A percentile compares a stretch with the other conserved stretches of the same genome.
These are phyloP conservation scores for Anacardium occidentale DNA, from an alignment of 345 rosid genomes.

Conservation along the genomic window DNA sequence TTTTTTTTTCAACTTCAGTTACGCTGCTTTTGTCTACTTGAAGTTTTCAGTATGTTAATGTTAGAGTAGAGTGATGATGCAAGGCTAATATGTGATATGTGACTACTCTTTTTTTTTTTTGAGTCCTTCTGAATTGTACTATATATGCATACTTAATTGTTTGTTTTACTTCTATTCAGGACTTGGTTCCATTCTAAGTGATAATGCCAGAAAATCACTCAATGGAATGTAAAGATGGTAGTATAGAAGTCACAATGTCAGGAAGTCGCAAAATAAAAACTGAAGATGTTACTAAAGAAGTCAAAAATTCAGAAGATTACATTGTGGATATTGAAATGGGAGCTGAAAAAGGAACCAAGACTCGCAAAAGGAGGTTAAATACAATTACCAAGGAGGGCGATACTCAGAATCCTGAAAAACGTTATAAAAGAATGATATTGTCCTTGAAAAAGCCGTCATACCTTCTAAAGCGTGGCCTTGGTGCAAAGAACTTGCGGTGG, in stretches of 20 bases:
- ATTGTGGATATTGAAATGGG: background rate
- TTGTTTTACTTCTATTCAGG: background rate
- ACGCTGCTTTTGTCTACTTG: no score
- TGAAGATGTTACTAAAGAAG: background rate
- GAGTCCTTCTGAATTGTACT: background rate
- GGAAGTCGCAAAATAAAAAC: background rate
- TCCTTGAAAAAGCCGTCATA: constrained; percentile 55
- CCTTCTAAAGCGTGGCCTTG: constrained; percentile 36
- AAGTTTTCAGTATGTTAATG: no score
- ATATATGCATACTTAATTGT: background rate
- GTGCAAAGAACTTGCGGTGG: constrained; percentile 29
- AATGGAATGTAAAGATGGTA: background rate
- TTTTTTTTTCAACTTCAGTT: no score
- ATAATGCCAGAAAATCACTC: background rate
- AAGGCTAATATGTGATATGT: no score
- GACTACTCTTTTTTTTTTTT: no score
- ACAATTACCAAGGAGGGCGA: background rate
- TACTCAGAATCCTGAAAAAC: constrained; percentile 9
- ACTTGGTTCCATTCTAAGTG: background rate
- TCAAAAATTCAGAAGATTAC: background rate
- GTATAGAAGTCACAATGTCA: background rate
- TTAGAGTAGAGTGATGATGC: no score
- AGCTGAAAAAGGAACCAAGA: constrained; percentile 3
- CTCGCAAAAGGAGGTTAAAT: constrained; percentile 21
- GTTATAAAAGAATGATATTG: constrained; percentile 34